These are phyloP conservation scores for Zanthoxylum bungeanum DNA, from an alignment of 345 rosid genomes.

Conservation along the genomic window DNA sequence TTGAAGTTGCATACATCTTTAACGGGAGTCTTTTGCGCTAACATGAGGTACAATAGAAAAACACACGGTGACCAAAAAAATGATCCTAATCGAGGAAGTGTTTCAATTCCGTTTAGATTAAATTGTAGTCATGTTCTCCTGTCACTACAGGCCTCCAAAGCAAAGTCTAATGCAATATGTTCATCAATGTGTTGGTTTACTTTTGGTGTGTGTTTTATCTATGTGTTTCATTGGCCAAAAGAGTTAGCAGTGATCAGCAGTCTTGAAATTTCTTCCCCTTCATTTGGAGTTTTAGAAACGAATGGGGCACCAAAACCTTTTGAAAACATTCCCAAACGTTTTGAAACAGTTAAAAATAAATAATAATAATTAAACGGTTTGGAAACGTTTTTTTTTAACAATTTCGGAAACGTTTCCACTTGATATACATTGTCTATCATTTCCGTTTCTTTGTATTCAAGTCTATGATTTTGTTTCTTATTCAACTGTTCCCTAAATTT, in stretches of 20 bases:
- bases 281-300: too few species aligned
- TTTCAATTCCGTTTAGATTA: slow-evolving; percentile 64
- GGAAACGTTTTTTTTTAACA: too few species aligned
- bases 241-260: neutral
- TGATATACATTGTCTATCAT: neutral
- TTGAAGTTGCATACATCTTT: too few species aligned
- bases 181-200: neutral
- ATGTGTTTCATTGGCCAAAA: neutral
- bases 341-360: too few species aligned
- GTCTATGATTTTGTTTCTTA: neutral
- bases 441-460: neutral
- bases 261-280: too few species aligned
- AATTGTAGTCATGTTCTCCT: slow-evolving; percentile 31
- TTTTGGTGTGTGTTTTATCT: neutral
- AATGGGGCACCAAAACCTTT: too few species aligned
- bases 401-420: too few species aligned
- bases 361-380: too few species aligned
- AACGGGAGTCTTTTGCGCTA: too few species aligned
- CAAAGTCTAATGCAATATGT: neutral
- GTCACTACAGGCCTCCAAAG: neutral
- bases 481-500: neutral
- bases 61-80: slow-evolving; percentile 74
- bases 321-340: too few species aligned
- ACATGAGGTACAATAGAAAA: slow-evolving; percentile 80
- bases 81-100: slow-evolving; percentile 78